Conservation (phyloP, 108 stramenopile species). For the Bacterosira constricta region DNA sequence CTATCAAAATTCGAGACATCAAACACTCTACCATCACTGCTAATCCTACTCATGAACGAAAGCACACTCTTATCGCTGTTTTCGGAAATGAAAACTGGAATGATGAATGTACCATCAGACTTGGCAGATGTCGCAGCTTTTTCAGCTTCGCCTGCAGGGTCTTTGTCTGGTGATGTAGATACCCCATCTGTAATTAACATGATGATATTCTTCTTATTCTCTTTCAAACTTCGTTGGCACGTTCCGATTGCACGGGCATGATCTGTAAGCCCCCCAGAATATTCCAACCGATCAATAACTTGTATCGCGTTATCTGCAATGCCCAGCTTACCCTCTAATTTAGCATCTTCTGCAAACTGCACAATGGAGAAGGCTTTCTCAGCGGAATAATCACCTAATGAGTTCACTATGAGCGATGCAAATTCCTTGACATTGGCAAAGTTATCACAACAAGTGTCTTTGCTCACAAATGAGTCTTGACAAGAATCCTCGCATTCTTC, state of each 20-base stretch:
- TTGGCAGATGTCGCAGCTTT: constrained; percentile 18
- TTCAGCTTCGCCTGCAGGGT: constrained; percentile 3
- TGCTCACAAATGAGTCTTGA: neutral
- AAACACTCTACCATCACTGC: constrained; percentile 31
- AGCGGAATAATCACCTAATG: neutral
- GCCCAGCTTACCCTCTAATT: neutral
- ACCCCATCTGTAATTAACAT: constrained; percentile 33
- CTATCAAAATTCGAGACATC: constrained; percentile 30
- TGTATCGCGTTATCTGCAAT: constrained; percentile 1
- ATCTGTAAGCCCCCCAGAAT: constrained; percentile 22
- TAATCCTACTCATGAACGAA: constrained; percentile 10
- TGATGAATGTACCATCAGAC: constrained; percentile 12
- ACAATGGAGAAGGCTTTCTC: constrained; percentile 26
- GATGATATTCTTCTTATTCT: constrained; percentile 21
- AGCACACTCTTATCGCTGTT: neutral
- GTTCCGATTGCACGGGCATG: constrained; percentile 11
- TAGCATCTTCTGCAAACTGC: constrained; percentile 13
- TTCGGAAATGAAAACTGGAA: constrained; percentile 28
- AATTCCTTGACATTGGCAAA: constrained; percentile 20
- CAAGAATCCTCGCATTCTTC: neutral
- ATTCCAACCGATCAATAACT: constrained; percentile 4
- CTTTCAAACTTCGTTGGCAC: neutral
- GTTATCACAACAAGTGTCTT: constrained; percentile 15
- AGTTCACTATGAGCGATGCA: constrained; percentile 3
- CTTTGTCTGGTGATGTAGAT: neutral